Base-by-base conservation (phyloP, 2,329 filamentous ascomycete species). In the Leptosphaerulina australis region DNA sequence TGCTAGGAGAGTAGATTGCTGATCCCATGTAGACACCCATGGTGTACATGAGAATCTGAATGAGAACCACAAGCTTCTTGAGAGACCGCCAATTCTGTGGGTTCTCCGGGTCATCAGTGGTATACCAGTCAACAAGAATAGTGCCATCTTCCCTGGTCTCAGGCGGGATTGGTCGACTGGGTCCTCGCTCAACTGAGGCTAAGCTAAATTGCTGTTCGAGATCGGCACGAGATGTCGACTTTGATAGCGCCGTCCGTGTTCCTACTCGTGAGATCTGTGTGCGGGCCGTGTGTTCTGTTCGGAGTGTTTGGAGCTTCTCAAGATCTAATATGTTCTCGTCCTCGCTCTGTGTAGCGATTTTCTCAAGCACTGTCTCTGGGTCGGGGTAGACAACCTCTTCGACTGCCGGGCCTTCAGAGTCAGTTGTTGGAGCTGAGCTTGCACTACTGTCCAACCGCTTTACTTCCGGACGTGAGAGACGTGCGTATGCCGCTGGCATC, bases 1-100 rank as follows among this genome's bases (percentile, higher is more conserved):
- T 69, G 12, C 65, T 70, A 7, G 76, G 71, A 0, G 71, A 65
- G 69, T 83, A 85, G 48, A 86, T 80, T 1, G 78, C 73, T 2
- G 75, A 77, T 4, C 77, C 78, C 59, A 77, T 79, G 60, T 83
- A 83, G 3, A 83, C 83, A 18, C 83, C 79, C 53, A 86, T 81
- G 0, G 84, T 87, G 82, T 87, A 74, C 81, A 86, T 52, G 4
- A 83, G 56, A 50, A 78, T 76, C 55, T 74, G 68, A 3, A 61
- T 39, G 0, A 72, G 64, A 2, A 74, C 73, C 4, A 75, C 59
- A 0, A 56, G 50, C 38, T 74, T 75, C 52, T 69, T 74, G 15
- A 55, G 52, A 24, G 63, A 60, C 5, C 58, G 49, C 72, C 72
- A 76, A 46, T 76, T 76, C 60, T 74, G 67, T 1, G 74, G 74